Evolutionary conservation across 2,329 filamentous ascomycete genomes (phyloP), one percentile per base, ranked within the genome.

Genomic region (Dothistroma septosporum): DNA sequence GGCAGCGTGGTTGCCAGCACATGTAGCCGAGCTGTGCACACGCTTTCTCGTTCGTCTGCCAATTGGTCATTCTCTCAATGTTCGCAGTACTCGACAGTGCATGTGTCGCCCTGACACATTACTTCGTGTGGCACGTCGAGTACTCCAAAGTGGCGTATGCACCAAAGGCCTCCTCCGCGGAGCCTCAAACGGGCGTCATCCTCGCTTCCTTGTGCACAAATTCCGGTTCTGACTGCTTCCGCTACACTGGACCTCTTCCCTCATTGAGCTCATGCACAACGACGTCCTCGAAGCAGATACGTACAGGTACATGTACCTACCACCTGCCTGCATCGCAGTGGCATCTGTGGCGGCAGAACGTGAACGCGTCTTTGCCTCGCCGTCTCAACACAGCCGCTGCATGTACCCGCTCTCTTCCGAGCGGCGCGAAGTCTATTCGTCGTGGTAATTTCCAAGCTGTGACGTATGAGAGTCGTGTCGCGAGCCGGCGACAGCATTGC

Each of bases 131-230:
- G 12, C 32, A 35, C 32, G 32, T 35, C 7, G 12, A 35, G 32
- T 35, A 7, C 33, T 11, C 10, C 33, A 37, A 37, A 11, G 33
- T 44, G 37, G 37, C 37, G 14, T 44, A 44, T 44, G 37, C 16
- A 19, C 2, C 3, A 9, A 48, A 16, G 11, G 12, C 44, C 10
- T 48, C 33, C 12, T 55, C 53, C 53, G 53, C 53, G 35, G 53
- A 55, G 53, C 53, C 53, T 55, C 53, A 33, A 55, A 55, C 53
- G 12, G 44, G 12, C 44, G 32, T 55, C 53, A 21, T 41, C 53
- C 2, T 21, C 5, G 14, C 14, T 37, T 2, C 33, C 10, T 11
- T 37, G 4, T 35, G 50, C 22, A 19, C 22, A 53, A 28, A 28
- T 28, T 6, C 24, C 24, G 24, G 24, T 28, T 28, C 24, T 28